phyloP scores from a whole-genome alignment of 345 rosid species.

The Firmiana major region DNA sequence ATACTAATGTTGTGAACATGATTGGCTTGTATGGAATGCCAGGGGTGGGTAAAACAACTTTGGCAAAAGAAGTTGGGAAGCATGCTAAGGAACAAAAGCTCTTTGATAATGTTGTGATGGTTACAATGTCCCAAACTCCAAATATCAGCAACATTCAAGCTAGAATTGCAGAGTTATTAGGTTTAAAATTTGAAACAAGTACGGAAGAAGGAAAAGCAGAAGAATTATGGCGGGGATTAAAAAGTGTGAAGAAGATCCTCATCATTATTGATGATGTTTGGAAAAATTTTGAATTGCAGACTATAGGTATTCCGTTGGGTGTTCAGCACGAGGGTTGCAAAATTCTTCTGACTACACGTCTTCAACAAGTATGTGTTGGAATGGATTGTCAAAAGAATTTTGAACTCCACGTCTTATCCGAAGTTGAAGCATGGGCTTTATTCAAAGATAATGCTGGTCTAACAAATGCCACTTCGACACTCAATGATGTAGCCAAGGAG shows the following conservation, averaged over 20 bases:
- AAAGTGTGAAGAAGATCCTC: not conserved
- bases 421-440: not conserved
- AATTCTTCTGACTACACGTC: not conserved
- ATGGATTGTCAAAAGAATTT: not conserved
- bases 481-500: too few species aligned
- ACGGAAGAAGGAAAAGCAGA: not conserved
- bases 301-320: not conserved
- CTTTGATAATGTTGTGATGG: not conserved
- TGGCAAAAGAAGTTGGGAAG: not conserved
- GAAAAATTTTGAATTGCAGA: not conserved
- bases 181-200: too few species aligned
- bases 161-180: not conserved
- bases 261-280: slow-evolving; percentile 2
- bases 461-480: too few species aligned
- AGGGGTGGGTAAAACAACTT: not conserved
- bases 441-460: too few species aligned
- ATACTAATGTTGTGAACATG: not conserved
- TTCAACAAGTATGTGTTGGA: not conserved
- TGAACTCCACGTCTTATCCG: not conserved
- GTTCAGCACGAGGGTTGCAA: not conserved
- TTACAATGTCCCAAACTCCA: not conserved
- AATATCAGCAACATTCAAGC: not conserved
- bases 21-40: not conserved
- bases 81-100: not conserved
- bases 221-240: not conserved